Evolutionary conservation across 805 yeast species (phyloP), one percentile per base, ranked within the genome.

Genomic region (Cyberlindnera mycetangii): DNA sequence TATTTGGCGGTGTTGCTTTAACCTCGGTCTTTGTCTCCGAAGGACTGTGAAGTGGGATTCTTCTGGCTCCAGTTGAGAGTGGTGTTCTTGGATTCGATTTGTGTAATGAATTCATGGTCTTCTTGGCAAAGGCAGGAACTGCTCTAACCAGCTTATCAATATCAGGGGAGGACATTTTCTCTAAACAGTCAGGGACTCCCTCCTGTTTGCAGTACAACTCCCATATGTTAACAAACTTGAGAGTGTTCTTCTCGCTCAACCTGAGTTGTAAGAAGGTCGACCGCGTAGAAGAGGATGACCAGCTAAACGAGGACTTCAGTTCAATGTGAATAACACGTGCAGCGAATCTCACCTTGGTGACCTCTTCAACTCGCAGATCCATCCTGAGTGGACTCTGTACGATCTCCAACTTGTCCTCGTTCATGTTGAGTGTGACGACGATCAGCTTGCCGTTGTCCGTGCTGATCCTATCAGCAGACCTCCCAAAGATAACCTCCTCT

Each of bases 401-500:
- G 19, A 35, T 12, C 7, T 35, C 27, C 5, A 35, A 5, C n/a
- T 19, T n/a, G 10, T 5, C 28, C 4, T 25, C 28, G 10, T 25
- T 25, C 14, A 25, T 7, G 12, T 25, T 25, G 10, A 25, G 28
- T n/a, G 28, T n/a, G 15, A 9, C 7, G 8, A 22, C 4, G 12
- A 14, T 38, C 5, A 20, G 18, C 11, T 12, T 12, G 9, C 41
- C 41, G 21, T 15, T 19, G 4, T 38, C 35, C 10, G 19, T 30
- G n/a, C 15, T 30, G 19, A 16, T 15, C n/a, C 5, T 20, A 9
- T 39, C 44, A 9, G 22, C 7, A 4, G 15, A 16, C 12, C 30
- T 12, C 8, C 44, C 50, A 19, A 46, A 32, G 4, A 28, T 32
- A 7, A 27, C 32, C 11, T 31, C n/a, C 30, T 42, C 40, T 3